Conservation (phyloP, 352 stramenopile species). For the Pythium periplocum region DNA sequence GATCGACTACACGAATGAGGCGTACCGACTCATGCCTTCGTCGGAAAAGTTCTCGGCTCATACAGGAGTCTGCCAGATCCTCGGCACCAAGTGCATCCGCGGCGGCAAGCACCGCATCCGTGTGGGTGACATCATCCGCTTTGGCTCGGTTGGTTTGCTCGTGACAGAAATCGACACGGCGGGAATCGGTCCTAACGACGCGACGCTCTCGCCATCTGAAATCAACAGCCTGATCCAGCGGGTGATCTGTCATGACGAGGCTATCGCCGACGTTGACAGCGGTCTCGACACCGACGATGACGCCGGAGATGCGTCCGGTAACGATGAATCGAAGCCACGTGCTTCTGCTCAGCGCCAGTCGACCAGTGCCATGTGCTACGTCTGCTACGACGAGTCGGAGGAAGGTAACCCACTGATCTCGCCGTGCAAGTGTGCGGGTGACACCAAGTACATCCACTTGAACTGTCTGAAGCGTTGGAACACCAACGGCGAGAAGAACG, state of each 20-base stretch:
- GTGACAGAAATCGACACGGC: slow-evolving; percentile 84
- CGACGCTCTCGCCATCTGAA: slow-evolving; percentile 63
- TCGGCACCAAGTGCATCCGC: slow-evolving; percentile 83
- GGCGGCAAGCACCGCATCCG: slow-evolving; percentile 75
- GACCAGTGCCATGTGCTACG: slow-evolving; percentile 80
- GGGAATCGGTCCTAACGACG: slow-evolving; percentile 59
- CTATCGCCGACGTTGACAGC: slow-evolving; percentile 71
- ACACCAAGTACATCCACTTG: slow-evolving; percentile 95
- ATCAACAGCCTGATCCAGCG: slow-evolving; percentile 79
- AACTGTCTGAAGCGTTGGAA: slow-evolving; percentile 96
- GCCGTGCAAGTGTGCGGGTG: slow-evolving; percentile 92
- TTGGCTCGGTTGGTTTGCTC: slow-evolving; percentile 73
- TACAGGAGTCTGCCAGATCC: slow-evolving; percentile 83
- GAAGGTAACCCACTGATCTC: slow-evolving; percentile 91
- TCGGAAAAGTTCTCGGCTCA: slow-evolving; percentile 85
- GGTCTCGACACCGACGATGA: slow-evolving; percentile 85
- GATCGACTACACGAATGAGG: slow-evolving; percentile 85
- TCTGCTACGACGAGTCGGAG: slow-evolving; percentile 84
- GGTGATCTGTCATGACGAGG: slow-evolving; percentile 78
- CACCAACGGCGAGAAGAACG: slow-evolving; percentile 86
- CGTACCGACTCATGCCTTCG: slow-evolving; percentile 78
- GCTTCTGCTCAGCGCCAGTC: slow-evolving; percentile 68
- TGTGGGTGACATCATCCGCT: slow-evolving; percentile 85
- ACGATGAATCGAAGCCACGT: slow-evolving; percentile 76
- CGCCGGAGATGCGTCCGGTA: slow-evolving; percentile 75